Evolutionary conservation across 2,329 filamentous ascomycete species (phyloP), one percentile per base, ranked within the genome.

Genomic region (Aspergillus bombycis): DNA sequence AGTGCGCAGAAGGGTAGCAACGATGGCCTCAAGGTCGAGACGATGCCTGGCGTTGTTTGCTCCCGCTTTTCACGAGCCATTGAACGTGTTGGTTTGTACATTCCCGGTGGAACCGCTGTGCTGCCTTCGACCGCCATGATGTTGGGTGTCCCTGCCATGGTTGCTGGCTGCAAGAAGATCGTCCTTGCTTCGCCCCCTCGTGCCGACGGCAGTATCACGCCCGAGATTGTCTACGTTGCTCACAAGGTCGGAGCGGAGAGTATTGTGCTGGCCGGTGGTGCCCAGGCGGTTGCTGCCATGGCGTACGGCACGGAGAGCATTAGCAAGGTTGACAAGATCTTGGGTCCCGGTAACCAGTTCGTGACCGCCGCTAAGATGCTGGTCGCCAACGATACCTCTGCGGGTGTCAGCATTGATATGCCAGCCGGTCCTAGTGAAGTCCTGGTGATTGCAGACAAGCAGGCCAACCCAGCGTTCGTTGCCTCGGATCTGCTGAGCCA

Each of bases 321-420:
- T 57, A 92, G 85, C 78, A 99, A 99, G 83, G 95, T 99, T 9
- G 95, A 99, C 84, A 99, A 99, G 87, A 97, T 99, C 71, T 88
- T 98, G 14, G 95, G 95, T 0, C 95, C 95, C 3, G 95, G 95
- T 41, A 99, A 99, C 80, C 95, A 98, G 79, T 99, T 98, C 75
- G 95, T 99, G 46, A 99, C 95, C 0, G 95, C 95, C 0, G 95
- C 92, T 58, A 99, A 99, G 86, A 99, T 99, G 95, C 86, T 94
- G 71, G 95, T 99, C 50, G 92, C 91, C 79, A 99, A 99, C 78
- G 95, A 99, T 77, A 98, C 95, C 52, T 96, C 93, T 64, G 95
- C 95, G 14, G 91, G 92, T 26, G 94, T 97, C 46, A 90, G 93
- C 78, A 99, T 99, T 72, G 95, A 99, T 76, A 99, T 99, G 95